Evolutionary conservation across 2,329 filamentous ascomycete genomes (phyloP), one percentile per base, ranked within the genome.

Genomic region (Amauroascus niger): DNA sequence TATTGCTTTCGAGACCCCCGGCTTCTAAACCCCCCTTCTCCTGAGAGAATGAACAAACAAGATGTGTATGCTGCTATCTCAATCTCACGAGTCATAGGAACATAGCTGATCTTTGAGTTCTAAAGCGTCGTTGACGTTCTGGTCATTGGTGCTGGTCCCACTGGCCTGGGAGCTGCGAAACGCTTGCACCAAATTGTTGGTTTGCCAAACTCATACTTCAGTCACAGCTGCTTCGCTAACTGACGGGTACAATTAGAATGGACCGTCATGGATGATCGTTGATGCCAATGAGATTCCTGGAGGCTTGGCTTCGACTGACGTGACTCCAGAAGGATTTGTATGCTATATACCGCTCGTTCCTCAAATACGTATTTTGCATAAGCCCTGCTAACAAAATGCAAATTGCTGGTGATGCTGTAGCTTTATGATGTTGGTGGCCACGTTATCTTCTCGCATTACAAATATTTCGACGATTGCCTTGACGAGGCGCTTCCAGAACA

Each of bases 381-480:
- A 18, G 9, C 35, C 6, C 20, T 20, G 43, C 45, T 53, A 18
- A 49, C 4, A 11, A 39, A 6, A 11, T 6, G n/a, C n/a, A 9
- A 18, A 16, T 39, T 18, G 14, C 35, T 14, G 32, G 32, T 9
- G 13, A 6, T 14, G 3, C 11, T 40, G 14, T 67, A 95, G 91
- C 82, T 98, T 65, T 98, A 96, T 81, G 93, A 98, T 75, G 93
- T 98, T 65, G 90, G 90, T 70, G 90, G 90, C 65, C 90, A 96
- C 75, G 90, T 96, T 75, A 96, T 96, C 76, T 96, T 96, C 81
- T 96, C 90, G 64, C 90, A 96, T 82, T 98, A 98, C 86, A 96
- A 96, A 78, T 98, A 98, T 83, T 98, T 98, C 72, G 93, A 98
- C 76, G 93, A 98, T 79, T 94, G 88, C 78, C 85, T 98, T 69